Conservation (phyloP, 1,139 yeast genomes). For the Kurtzmaniella quercitrusa region DNA sequence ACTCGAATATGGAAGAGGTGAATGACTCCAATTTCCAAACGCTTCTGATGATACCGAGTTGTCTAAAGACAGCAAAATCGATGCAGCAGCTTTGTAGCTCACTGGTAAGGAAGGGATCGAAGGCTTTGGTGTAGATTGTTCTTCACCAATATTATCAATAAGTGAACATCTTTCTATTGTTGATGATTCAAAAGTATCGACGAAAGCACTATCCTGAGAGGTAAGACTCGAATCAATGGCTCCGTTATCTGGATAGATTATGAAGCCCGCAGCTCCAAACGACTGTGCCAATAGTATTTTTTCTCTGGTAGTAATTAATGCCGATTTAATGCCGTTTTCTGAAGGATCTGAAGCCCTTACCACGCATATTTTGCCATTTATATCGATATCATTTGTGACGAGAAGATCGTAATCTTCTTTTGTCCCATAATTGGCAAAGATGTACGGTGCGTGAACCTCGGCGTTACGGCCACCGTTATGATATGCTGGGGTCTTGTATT, state of each 20-base stretch:
- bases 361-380: constrained; percentile 27
- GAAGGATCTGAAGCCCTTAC: constrained; percentile 12
- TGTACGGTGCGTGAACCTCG: constrained; percentile 20
- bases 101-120: constrained; percentile 33
- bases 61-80: constrained; percentile 29
- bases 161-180: background rate
- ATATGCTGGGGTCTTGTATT: constrained; percentile 34
- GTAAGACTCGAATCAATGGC: background rate
- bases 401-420: constrained; percentile 26
- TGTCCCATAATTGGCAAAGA: constrained; percentile 31
- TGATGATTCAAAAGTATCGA: constrained; percentile 1
- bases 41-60: constrained; percentile 7
- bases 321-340: background rate
- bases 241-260: constrained; percentile 22
- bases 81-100: constrained; percentile 26
- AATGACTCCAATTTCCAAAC: constrained; percentile 25
- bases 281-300: constrained; percentile 25
- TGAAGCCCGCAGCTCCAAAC: constrained; percentile 26
- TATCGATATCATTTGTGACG: constrained; percentile 15
- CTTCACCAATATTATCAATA: background rate
- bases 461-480: constrained; percentile 30
- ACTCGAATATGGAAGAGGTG: constrained; percentile 15
- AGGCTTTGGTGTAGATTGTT: background rate
- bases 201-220: background rate
- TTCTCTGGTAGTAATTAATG: constrained; percentile 19